Conservation (phyloP, 106 monocot genomes). For the Hemerocallis citrina region DNA sequence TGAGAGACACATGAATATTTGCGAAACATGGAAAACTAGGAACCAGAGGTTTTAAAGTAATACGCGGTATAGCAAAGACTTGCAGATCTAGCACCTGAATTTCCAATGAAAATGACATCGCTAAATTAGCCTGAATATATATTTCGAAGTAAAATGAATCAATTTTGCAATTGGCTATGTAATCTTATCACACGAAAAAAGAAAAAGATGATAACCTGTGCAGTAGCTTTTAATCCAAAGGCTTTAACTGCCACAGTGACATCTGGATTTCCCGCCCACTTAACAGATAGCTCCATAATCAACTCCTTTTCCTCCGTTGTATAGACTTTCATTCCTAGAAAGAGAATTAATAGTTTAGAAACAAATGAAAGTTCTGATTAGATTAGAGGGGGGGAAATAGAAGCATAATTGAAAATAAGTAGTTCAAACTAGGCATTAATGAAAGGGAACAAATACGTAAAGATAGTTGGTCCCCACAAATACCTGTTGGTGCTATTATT, state of each 20-base stretch:
- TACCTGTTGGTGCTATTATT: no score
- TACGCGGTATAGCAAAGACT: slow-evolving; percentile 63
- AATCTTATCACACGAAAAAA: no score
- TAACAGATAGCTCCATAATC: slow-evolving; percentile 65
- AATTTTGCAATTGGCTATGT: no score
- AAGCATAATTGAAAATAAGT: no score
- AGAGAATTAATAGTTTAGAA: no score
- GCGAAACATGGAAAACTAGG: slow-evolving; percentile 81
- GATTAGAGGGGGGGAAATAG: no score
- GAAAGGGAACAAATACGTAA: no score
- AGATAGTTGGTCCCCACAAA: no score
- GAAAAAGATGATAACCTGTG: no score
- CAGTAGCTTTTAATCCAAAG: slow-evolving; percentile 51
- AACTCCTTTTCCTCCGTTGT: slow-evolving; percentile 66
- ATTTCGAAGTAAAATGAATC: slow-evolving; percentile 38
- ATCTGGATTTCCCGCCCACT: slow-evolving; percentile 92
- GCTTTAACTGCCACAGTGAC: slow-evolving; percentile 51
- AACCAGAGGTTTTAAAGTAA: slow-evolving; percentile 78
- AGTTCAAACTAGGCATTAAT: no score
- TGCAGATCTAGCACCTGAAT: slow-evolving; percentile 72
- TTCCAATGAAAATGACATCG: background rate
- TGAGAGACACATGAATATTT: slow-evolving; percentile 59
- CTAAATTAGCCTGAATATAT: background rate
- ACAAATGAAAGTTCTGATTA: no score
- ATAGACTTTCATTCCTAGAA: slow-evolving; percentile 74